Conservation (phyloP, 345 rosid genomes). For the Mallotus nudiflorus region DNA sequence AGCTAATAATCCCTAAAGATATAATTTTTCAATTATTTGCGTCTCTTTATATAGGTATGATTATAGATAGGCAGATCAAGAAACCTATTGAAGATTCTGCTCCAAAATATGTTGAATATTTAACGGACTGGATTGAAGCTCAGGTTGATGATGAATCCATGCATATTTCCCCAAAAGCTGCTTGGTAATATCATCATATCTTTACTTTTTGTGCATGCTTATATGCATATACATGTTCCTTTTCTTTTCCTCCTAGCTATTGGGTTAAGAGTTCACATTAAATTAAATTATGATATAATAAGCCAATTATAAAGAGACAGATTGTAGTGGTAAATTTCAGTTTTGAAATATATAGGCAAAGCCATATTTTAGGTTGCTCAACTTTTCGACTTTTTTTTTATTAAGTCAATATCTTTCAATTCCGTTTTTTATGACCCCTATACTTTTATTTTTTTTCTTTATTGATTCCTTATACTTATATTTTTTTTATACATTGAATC, state of each 20-base stretch:
- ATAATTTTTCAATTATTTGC: not conserved
- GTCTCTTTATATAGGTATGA: conserved; percentile 62
- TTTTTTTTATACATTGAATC: too few relatives aligned
- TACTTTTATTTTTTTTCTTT: too few relatives aligned
- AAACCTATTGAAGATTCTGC: conserved; percentile 99
- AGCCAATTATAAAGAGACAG: too few relatives aligned
- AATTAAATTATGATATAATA: too few relatives aligned
- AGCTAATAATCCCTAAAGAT: not conserved
- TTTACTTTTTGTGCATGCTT: not conserved
- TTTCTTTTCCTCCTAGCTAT: not conserved
- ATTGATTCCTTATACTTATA: too few relatives aligned
- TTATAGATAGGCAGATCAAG: conserved; percentile 99
- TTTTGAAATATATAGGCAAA: too few relatives aligned
- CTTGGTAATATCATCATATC: conserved; percentile 51
- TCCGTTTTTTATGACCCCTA: too few relatives aligned
- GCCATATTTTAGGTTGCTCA: too few relatives aligned
- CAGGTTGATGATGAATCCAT: conserved; percentile 96
- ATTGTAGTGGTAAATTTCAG: too few relatives aligned
- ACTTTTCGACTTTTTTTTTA: too few relatives aligned
- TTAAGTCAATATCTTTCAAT: too few relatives aligned
- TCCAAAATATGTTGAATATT: conserved; percentile 96
- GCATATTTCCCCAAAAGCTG: conserved; percentile 98
- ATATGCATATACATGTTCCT: not conserved
- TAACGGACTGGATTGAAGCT: conserved; percentile 97
- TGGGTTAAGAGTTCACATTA: too few relatives aligned